phyloP scores from a whole-genome alignment of 495 filamentous ascomycete genomes.

The Peziza echinospora region DNA sequence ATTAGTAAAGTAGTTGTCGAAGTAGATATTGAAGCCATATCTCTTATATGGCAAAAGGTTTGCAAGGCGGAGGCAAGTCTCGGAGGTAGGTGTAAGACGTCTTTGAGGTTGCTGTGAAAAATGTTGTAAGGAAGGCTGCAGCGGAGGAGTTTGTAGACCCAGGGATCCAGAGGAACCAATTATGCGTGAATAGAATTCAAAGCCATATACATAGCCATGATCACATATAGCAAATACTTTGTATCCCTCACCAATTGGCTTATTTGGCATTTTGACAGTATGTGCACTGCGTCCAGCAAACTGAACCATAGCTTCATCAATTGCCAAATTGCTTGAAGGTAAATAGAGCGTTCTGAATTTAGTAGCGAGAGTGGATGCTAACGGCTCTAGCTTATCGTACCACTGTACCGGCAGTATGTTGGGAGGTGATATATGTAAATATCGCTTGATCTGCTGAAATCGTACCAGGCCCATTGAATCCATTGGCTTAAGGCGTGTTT shows the following conservation, averaged over 20 bases:
- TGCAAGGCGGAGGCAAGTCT: neutral
- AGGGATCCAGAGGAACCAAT: neutral
- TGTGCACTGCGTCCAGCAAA: neutral
- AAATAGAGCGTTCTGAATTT: neutral
- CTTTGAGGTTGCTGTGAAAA: no score
- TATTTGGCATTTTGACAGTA: neutral
- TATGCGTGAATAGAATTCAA: conserved; percentile 1
- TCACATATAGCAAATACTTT: conserved; percentile 4
- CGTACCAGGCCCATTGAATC: neutral
- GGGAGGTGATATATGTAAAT: neutral
- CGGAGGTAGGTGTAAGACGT: neutral
- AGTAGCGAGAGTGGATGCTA: neutral
- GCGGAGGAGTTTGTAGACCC: neutral
- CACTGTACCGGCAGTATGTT: no score
- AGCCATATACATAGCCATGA: conserved; percentile 3
- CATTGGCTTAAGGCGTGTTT: neutral
- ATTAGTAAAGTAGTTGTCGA: neutral
- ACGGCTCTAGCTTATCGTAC: neutral
- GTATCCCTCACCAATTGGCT: conserved; percentile 1
- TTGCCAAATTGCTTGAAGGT: neutral
- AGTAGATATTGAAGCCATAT: neutral
- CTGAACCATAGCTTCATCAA: conserved; percentile 2
- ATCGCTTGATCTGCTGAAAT: neutral
- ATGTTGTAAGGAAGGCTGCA: neutral
- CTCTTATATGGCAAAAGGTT: neutral